phyloP scores from a whole-genome alignment of 352 stramenopile species.

The Phytophthora vignae region DNA sequence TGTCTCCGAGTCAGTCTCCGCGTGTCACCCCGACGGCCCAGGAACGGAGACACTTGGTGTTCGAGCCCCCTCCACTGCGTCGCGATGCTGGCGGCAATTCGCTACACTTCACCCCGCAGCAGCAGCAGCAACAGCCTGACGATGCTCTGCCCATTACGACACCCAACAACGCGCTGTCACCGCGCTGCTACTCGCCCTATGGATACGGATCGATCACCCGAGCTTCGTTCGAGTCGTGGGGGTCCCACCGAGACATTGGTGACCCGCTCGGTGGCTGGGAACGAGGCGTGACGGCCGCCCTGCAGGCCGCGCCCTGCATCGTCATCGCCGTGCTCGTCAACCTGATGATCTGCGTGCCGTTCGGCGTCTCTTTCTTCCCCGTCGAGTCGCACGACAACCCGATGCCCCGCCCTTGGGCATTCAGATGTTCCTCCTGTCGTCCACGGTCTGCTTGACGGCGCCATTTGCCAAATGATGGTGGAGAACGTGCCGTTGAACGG shows the following conservation, averaged over 20 bases:
- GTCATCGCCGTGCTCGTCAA: conserved; percentile 82
- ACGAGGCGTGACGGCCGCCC: conserved; percentile 31
- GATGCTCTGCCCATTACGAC: conserved; percentile 32
- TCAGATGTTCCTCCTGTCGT: conserved; percentile 86
- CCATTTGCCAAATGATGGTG: conserved; percentile 94
- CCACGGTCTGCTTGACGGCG: conserved; percentile 75
- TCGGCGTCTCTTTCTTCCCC: conserved; percentile 87
- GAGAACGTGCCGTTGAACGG: conserved; percentile 95
- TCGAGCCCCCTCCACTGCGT: conserved; percentile 75
- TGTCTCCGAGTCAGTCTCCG: conserved; percentile 14
- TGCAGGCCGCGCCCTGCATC: conserved; percentile 61
- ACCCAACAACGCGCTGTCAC: conserved; percentile 20
- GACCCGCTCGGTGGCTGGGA: conserved; percentile 39
- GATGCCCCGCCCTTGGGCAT: conserved; percentile 80
- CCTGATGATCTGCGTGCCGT: conserved; percentile 90
- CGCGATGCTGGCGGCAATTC: conserved; percentile 59
- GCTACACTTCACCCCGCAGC: conserved; percentile 55
- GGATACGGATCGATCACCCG: conserved; percentile 6
- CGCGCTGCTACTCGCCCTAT: conserved; percentile 34
- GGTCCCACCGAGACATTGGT: conserved; percentile 11
- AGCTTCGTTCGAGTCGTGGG: conserved; percentile 25
- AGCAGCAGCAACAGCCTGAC: conserved; percentile 12
- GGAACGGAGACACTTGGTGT: conserved; percentile 54
- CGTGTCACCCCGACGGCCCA: conserved; percentile 4
- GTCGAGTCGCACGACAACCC: conserved; percentile 80